Base-by-base conservation (phyloP, 768 basidiomycete genomes). In the Phaeotremella skinneri region DNA sequence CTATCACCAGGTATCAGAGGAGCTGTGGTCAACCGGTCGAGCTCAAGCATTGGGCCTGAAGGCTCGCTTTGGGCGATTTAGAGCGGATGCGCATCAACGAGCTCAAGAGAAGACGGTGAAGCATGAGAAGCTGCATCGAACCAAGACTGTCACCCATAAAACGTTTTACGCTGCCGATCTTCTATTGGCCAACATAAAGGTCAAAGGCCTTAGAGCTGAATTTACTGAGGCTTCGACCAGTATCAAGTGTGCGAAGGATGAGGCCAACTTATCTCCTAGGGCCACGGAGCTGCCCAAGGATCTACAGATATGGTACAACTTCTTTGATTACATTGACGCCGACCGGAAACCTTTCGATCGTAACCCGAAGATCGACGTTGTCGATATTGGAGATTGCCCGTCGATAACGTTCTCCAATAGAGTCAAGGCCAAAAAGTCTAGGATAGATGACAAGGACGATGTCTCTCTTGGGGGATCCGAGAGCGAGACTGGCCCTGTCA, bases 31-130 rank as follows among this genome's bases (percentile, higher is more conserved):
- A 5, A 82, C 85, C 65, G 91, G 91, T 7, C 82, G 86, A 42
- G 86, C 87, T 2, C 84, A 85, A 13, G 87, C 87, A 75, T 83
- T 96, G 32, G 93, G 92, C 2, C 80, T 93, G 62, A 98, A 97
- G 75, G 89, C 85, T 17, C 82, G 85, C 69, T 83, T 93, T 34
- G 85, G 86, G 32, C 83, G 85, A 49, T 85, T 96, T 71, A 86
- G 88, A 62, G 90, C 88, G 45, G 93, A 97, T 71, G 83, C 93
- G 79, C 93, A 97, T 74, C 92, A 96, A 77, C 82, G 91, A 51
- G 87, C 88, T 61, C 88, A 92, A 78, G 90, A 93, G 79, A 82
- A 82, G 6, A 80, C 79, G 1, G 82, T 85, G 1, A 79, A 81
- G 6, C 85, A 85, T n/a, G 79, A 80, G 52, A 77, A 81, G 49